Percentiles rank a stretch among this genome's conserved stretches.
Conservation (phyloP, 2,329 filamentous ascomycete genomes). For the Penicillium paneum region DNA sequence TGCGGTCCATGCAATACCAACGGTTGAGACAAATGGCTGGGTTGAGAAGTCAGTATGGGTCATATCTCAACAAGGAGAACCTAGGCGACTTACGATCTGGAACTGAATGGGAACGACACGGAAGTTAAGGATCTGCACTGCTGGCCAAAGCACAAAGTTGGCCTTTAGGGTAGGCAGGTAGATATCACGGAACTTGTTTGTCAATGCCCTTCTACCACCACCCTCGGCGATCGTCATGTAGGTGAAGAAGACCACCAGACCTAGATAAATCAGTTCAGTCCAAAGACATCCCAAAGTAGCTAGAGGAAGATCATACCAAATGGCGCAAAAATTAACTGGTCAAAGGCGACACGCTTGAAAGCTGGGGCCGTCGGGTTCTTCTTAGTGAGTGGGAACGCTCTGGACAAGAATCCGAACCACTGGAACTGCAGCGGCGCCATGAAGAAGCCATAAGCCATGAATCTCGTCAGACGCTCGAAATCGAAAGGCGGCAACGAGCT, state of each 20-base stretch:
- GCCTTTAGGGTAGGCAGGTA: conserved; percentile 92
- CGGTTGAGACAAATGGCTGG: conserved; percentile 89
- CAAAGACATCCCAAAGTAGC: background rate
- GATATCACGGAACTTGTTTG: conserved; percentile 85
- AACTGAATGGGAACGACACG: conserved; percentile 91
- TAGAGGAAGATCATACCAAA: conserved; percentile 56
- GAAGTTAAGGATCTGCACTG: conserved; percentile 96
- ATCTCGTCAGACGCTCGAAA: conserved; percentile 88
- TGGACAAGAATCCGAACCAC: conserved; percentile 86
- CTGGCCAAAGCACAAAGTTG: conserved; percentile 92
- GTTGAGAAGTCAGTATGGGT: conserved; percentile 6
- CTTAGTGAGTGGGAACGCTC: conserved; percentile 80
- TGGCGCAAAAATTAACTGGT: conserved; percentile 91
- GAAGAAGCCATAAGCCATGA: conserved; percentile 95
- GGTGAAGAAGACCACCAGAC: conserved; percentile 84
- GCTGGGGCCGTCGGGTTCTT: conserved; percentile 69
- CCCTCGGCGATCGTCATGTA: conserved; percentile 96
- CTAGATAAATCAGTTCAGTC: conserved; percentile 34
- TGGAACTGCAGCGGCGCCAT: conserved; percentile 95
- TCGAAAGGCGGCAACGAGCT: conserved; percentile 78
- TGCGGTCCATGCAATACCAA: conserved; percentile 97
- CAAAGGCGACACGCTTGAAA: conserved; percentile 84
- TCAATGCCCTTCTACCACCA: conserved; percentile 74
- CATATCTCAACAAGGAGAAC: background rate
- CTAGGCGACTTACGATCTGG: conserved; percentile 71